Conservation (phyloP, 164 flowering plant genomes). For the Taxillus chinensis region DNA sequence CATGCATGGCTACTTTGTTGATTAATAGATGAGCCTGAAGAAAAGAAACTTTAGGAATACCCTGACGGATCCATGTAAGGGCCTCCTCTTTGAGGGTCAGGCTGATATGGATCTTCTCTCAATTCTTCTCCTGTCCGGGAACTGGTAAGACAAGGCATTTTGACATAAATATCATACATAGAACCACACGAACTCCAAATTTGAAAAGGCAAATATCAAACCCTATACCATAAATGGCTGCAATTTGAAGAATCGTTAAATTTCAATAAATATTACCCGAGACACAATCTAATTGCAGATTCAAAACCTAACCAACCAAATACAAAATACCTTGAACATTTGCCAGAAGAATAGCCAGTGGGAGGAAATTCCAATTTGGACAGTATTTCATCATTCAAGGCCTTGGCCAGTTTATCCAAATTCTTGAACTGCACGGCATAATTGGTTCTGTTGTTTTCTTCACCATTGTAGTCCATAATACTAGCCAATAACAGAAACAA, state of each 20-base stretch:
- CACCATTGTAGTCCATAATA: slow-evolving; percentile 30
- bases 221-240: too few species aligned
- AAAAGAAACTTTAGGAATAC: background rate
- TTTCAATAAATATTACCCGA: too few species aligned
- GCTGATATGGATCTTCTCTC: slow-evolving; percentile 3
- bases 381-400: slow-evolving; percentile 26
- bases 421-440: slow-evolving; percentile 43
- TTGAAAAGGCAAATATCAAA: too few species aligned
- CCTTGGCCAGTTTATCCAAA: slow-evolving; percentile 41
- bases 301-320: too few species aligned
- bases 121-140: slow-evolving; percentile 10
- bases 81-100: background rate
- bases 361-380: slow-evolving; percentile 26
- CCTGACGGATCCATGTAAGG: slow-evolving; percentile 17
- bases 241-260: too few species aligned
- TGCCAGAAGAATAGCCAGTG: slow-evolving; percentile 7
- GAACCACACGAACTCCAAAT: too few species aligned
- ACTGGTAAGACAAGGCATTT: slow-evolving; percentile 11
- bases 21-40: background rate
- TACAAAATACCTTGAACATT: slow-evolving; percentile 24
- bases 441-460: slow-evolving; percentile 24
- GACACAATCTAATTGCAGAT: too few species aligned
- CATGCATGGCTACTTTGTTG: background rate
- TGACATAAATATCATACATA: too few species aligned
- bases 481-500: slow-evolving; percentile 14